Evolutionary conservation across 2,329 filamentous ascomycete genomes (phyloP).

Genomic region (Botryotinia calthae): DNA sequence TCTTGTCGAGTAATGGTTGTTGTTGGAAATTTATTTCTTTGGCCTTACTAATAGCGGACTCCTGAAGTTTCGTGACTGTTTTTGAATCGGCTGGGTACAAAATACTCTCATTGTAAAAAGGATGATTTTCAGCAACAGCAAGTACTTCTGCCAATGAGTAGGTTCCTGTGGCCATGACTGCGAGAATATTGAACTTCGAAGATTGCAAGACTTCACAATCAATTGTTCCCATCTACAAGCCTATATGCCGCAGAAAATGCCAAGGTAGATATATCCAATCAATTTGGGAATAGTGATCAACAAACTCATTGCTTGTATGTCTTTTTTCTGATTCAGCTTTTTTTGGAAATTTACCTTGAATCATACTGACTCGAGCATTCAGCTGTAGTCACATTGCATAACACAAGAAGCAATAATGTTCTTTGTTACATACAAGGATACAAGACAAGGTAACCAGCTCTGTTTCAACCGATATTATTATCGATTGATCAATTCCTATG

Average conservation of each 20-base stretch:
- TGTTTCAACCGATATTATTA: too few relatives aligned
- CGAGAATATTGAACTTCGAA: not conserved
- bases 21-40: not conserved
- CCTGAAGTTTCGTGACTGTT: not conserved
- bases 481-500: too few relatives aligned
- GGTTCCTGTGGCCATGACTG: not conserved
- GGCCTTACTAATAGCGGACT: not conserved
- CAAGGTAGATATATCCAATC: too few relatives aligned
- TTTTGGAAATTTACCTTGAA: too few relatives aligned
- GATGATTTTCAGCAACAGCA: not conserved
- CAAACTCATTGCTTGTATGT: too few relatives aligned
- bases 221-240: not conserved
- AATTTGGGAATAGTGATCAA: too few relatives aligned
- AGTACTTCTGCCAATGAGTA: constrained; percentile 5
- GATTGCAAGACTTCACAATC: not conserved
- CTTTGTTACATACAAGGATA: too few relatives aligned
- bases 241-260: not conserved
- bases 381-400: too few relatives aligned
- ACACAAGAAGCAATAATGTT: too few relatives aligned
- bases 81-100: not conserved
- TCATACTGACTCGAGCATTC: too few relatives aligned
- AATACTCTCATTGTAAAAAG: not conserved
- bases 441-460: too few relatives aligned
- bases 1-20: constrained; percentile 3
- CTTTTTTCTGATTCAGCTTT: too few relatives aligned